Evolutionary conservation across 768 basidiomycete species (phyloP).

Genomic region (Pleurotus pulmonarius): DNA sequence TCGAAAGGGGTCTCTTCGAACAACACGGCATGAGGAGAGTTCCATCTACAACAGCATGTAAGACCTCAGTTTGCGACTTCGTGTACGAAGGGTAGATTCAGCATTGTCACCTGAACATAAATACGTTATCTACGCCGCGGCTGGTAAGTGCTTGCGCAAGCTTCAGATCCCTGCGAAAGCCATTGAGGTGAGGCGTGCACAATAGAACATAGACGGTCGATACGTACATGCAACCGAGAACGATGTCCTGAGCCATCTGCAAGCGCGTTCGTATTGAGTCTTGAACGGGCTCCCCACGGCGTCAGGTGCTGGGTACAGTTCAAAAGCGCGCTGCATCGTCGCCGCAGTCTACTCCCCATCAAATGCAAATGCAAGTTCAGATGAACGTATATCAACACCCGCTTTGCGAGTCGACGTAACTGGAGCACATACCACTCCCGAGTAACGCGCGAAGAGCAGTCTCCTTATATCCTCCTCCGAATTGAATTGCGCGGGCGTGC

Average conservation of each 20-base stretch:
- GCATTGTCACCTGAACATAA: conserved; percentile 25
- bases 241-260: conserved; percentile 37
- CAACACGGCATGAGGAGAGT: conserved; percentile 38
- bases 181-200: neutral
- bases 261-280: conserved; percentile 36
- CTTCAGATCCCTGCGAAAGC: conserved; percentile 29
- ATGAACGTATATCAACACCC: no score
- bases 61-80: neutral
- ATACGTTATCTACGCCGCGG: conserved; percentile 29
- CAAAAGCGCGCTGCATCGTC: conserved; percentile 29
- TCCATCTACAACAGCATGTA: conserved; percentile 25
- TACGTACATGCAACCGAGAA: conserved; percentile 41
- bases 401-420: neutral
- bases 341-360: neutral
- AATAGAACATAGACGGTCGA: neutral
- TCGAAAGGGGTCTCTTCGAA: conserved; percentile 30
- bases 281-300: conserved; percentile 35
- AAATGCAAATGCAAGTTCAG: no score
- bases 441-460: conserved; percentile 30
- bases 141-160: conserved; percentile 27
- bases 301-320: conserved; percentile 35
- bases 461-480: conserved; percentile 36
- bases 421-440: conserved; percentile 25
- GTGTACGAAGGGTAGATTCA: neutral
- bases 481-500: conserved; percentile 29